Percentiles rank a stretch among this genome's conserved stretches.
Conservation (phyloP, 2,329 filamentous ascomycete genomes). For the Erysiphe pulchra region DNA sequence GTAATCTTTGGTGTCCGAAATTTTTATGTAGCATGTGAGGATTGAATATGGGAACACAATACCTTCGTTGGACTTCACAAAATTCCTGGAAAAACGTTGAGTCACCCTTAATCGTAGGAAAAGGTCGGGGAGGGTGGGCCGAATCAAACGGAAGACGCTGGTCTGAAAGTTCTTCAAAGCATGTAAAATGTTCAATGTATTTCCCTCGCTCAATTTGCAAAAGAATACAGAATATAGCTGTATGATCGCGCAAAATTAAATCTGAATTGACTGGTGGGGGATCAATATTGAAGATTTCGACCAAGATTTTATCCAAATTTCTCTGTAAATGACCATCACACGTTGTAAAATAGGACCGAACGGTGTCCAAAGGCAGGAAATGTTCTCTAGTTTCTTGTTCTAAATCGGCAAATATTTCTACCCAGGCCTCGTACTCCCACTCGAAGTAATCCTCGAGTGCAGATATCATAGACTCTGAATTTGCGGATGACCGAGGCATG, state of each 20-base stretch:
- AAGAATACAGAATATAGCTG: slow-evolving; percentile 7
- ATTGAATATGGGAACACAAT: slow-evolving; percentile 8
- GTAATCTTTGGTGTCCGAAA: slow-evolving; percentile 7
- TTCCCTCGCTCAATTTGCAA: slow-evolving; percentile 3
- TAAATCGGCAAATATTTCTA: slow-evolving; percentile 4
- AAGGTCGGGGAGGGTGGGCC: slow-evolving; percentile 3
- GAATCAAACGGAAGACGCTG: slow-evolving; percentile 8
- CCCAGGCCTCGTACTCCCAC: slow-evolving; percentile 6
- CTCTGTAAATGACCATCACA: slow-evolving; percentile 2
- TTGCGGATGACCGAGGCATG: not conserved
- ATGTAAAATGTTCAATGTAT: slow-evolving; percentile 5
- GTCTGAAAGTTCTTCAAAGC: slow-evolving; percentile 5
- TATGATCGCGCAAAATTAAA: slow-evolving; percentile 6
- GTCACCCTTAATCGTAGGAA: slow-evolving; percentile 3
- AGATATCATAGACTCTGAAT: not conserved
- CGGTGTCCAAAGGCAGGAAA: slow-evolving; percentile 6
- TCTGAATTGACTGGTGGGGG: slow-evolving; percentile 6
- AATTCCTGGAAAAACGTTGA: slow-evolving; percentile 8
- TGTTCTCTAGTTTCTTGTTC: slow-evolving; percentile 2
- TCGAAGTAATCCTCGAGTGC: slow-evolving; percentile 6
- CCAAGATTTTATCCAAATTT: slow-evolving; percentile 3
- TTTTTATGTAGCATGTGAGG: slow-evolving; percentile 5
- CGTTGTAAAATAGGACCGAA: slow-evolving; percentile 5
- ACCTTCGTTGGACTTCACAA: slow-evolving; percentile 10
- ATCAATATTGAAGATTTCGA: slow-evolving; percentile 4